Evolutionary conservation across 164 flowering plant genomes (phyloP).

Genomic region (Piper betle): DNA sequence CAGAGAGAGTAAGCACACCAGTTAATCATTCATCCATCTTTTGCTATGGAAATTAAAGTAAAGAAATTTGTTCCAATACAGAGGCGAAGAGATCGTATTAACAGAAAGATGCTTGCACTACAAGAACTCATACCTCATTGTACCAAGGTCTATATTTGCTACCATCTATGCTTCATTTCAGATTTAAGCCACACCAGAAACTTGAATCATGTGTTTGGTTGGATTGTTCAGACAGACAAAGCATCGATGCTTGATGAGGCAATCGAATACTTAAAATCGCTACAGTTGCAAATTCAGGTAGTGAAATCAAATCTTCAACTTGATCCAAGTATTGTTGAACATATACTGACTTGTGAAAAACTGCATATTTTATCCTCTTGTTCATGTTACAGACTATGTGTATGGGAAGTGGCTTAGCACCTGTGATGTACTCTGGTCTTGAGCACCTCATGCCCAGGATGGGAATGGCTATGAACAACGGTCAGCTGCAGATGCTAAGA

Average conservation of each 20-base stretch:
- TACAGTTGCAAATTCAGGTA: slow-evolving; percentile 93
- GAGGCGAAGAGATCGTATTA: slow-evolving; percentile 81
- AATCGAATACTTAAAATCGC: slow-evolving; percentile 83
- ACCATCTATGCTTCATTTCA: background rate
- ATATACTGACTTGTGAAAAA: background rate
- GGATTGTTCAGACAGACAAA: slow-evolving; percentile 61
- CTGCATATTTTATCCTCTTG: background rate
- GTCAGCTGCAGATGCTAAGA: slow-evolving; percentile 29
- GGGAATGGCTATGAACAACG: slow-evolving; percentile 49
- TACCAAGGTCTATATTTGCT: slow-evolving; percentile 43
- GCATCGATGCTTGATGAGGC: slow-evolving; percentile 98
- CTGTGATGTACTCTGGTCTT: slow-evolving; percentile 65
- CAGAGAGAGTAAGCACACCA: slow-evolving; percentile 58
- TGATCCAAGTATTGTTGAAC: background rate
- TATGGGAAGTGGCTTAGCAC: slow-evolving; percentile 72
- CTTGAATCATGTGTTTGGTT: background rate
- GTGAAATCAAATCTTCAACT: background rate
- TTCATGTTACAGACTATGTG: slow-evolving; percentile 53
- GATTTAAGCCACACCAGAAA: background rate
- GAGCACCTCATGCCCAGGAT: slow-evolving; percentile 57
- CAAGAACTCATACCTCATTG: slow-evolving; percentile 81
- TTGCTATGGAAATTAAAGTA: background rate
- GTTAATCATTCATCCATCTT: background rate
- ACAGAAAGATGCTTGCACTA: slow-evolving; percentile 84
- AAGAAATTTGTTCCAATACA: slow-evolving; percentile 12